Evolutionary conservation across 1,139 yeast species (phyloP), one percentile per base, ranked within the genome.

Genomic region (Saccharomycopsis hybrid): DNA sequence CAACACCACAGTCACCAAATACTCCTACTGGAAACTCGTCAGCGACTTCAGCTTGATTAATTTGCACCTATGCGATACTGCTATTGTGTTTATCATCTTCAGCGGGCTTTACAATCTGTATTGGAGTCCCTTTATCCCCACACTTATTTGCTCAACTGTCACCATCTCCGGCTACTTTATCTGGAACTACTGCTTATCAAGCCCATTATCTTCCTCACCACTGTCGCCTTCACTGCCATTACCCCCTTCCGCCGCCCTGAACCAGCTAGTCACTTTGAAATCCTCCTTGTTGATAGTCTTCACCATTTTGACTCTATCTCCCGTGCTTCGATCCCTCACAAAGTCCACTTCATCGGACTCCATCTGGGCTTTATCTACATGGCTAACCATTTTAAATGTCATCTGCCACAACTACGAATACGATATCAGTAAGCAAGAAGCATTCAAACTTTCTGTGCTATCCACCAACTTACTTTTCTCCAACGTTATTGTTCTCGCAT

Each of bases 281-380:
- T 83, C 95, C 1, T 77, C 88, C 2, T 56, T 79, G 9, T 68
- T 92, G 31, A 81, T 89, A 28, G 73, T 83, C 1, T 77, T 90
- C 55, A 77, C 86, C 3, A 68, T 90, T 44, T 70, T 89, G 44
- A 81, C 94, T 0, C 68, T 90, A 43, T 86, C 97, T 0, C 98
- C 98, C 0, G 92, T 92, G 2, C 72, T 92, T 50, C 85, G 87
- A 58, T 89, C 97, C 0, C 72, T 94, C 47, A 89, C 97, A 0
- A 78, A 80, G 57, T 85, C 96, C 0, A 88, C 97, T 0, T 79
- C 97, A 0, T 85, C 95, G 0, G 97, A 92, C 65, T 88, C 97
- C 18, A 88, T 94, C 55, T 92, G 98, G 97, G 89, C 96, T 0
- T 67, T 92, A 5, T 80, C 95, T 3, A 79, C 85, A 48, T 82